Percentiles rank a stretch among this genome's conserved stretches.
Conservation (phyloP, 2,329 filamentous ascomycete genomes). For the Tolypocladium cylindrosporum region DNA sequence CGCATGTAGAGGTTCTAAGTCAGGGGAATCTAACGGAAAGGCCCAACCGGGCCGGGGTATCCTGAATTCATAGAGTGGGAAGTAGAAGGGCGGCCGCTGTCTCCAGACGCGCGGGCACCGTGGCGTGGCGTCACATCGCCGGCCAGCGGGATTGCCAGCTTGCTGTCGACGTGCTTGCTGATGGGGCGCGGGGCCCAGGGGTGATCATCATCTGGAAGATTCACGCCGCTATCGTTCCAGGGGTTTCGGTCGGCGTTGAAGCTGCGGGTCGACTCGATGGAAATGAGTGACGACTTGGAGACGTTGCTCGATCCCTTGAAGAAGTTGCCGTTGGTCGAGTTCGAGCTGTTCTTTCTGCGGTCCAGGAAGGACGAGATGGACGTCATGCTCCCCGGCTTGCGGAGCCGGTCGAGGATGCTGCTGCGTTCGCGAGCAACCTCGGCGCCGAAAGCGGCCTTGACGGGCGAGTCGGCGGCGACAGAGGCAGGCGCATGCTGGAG, state of each 20-base stretch:
- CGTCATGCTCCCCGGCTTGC: slow-evolving; percentile 89
- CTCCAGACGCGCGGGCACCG: slow-evolving; percentile 72
- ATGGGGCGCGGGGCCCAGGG: slow-evolving; percentile 53
- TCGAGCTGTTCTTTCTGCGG: slow-evolving; percentile 86
- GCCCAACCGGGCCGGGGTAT: slow-evolving; percentile 88
- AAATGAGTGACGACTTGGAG: slow-evolving; percentile 91
- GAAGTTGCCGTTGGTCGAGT: slow-evolving; percentile 70
- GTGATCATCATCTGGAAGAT: slow-evolving; percentile 80
- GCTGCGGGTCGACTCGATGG: slow-evolving; percentile 89
- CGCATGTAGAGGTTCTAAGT: slow-evolving; percentile 38
- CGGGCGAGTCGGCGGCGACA: slow-evolving; percentile 77
- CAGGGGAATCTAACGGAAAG: slow-evolving; percentile 66
- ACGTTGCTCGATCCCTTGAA: slow-evolving; percentile 89
- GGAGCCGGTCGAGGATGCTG: slow-evolving; percentile 81
- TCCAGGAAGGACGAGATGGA: slow-evolving; percentile 95
- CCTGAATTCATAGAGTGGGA: slow-evolving; percentile 92
- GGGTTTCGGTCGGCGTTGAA: slow-evolving; percentile 86
- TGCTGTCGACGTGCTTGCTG: slow-evolving; percentile 55
- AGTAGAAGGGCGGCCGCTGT: slow-evolving; percentile 86
- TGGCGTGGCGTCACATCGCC: slow-evolving; percentile 81
- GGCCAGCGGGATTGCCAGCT: slow-evolving; percentile 55
- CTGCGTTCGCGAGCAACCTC: slow-evolving; percentile 71
- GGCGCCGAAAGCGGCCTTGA: slow-evolving; percentile 73
- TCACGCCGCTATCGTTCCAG: slow-evolving; percentile 96
- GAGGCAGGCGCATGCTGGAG: slow-evolving; percentile 83